Conservation (phyloP, 768 basidiomycete species). For the Russula vinacea region DNA sequence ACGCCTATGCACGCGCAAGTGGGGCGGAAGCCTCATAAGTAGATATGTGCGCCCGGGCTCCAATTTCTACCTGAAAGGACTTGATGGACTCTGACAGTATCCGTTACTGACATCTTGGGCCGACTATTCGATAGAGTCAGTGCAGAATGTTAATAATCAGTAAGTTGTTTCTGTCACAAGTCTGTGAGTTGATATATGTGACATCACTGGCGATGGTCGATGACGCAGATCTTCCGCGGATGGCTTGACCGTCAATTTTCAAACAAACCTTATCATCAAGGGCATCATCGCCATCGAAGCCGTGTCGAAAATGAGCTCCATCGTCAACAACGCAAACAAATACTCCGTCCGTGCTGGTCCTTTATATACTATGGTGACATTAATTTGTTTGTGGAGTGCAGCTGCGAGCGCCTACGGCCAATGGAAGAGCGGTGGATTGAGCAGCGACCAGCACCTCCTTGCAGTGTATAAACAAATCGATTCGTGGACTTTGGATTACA, state of each 20-base stretch:
- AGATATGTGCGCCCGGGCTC: constrained; percentile 24
- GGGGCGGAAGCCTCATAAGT: constrained; percentile 31
- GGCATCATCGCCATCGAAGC: constrained; percentile 64
- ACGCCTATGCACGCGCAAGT: constrained; percentile 33
- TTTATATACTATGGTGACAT: neutral
- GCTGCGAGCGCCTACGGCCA: constrained; percentile 4
- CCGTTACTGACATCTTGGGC: constrained; percentile 37
- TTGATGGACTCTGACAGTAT: constrained; percentile 29
- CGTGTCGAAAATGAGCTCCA: constrained; percentile 53
- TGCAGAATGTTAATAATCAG: constrained; percentile 55
- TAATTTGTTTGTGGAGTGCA: constrained; percentile 9
- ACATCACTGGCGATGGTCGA: constrained; percentile 3
- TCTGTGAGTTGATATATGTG: constrained; percentile 45
- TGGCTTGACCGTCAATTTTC: constrained; percentile 40
- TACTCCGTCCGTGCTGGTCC: constrained; percentile 32
- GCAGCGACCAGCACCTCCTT: constrained; percentile 13
- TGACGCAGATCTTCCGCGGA: constrained; percentile 24
- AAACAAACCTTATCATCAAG: constrained; percentile 65
- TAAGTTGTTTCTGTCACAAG: constrained; percentile 39
- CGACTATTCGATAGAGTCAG: constrained; percentile 36
- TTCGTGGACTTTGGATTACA: constrained; percentile 61
- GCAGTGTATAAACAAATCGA: constrained; percentile 6
- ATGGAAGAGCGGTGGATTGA: constrained; percentile 10
- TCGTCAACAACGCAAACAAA: constrained; percentile 30
- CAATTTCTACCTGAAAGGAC: neutral